Evolutionary conservation across 2,329 filamentous ascomycete genomes (phyloP), one percentile per base, ranked within the genome.

Genomic region (Sporothrix humicola): DNA sequence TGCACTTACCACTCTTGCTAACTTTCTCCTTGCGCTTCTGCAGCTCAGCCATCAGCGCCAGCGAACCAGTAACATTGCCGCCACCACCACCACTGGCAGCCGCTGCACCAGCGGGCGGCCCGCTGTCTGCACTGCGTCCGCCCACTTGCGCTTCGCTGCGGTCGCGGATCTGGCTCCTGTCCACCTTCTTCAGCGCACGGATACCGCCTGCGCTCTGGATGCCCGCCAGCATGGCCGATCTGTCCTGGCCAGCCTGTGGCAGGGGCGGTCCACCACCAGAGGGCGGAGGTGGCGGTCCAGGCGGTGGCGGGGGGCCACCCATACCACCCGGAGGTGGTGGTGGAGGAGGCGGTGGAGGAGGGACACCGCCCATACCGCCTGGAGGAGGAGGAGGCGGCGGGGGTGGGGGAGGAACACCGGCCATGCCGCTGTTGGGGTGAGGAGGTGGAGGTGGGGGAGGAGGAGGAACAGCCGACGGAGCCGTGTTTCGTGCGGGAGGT

Each of bases 11-110:
- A 86, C 93, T 97, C 81, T 93, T 92, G 83, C 93, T 93, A 81
- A 98, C 95, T 86, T 97, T 97, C 82, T 94, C 90, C 86, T 98
- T 98, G 82, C 95, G 88, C 84, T 93, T 92, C 79, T 91, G 89
- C 78, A 95, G 82, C 73, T 92, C 92, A 74, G 90, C 91, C 74
- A 93, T 93, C 78, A 98, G 84, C 59, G 94, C 95, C 83, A 93
- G 93, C 26, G 94, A 93, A 87, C 98, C 89, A 50, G 89, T 91
- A 73, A 90, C 90, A 72, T 89, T 89, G 12, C 88, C 87, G 20
- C 85, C 87, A 5, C 92, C 75, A 90, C 91, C 74, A 93, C 91
- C 74, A 93, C 93, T 77, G 97, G 84, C 66, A 94, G 95, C 83
- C 92, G 93, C 26, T 87, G 59, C 63, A 87, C 83, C 9, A 88